Evolutionary conservation across 2,329 filamentous ascomycete species (phyloP).

Genomic region (Rutstroemia sp.): DNA sequence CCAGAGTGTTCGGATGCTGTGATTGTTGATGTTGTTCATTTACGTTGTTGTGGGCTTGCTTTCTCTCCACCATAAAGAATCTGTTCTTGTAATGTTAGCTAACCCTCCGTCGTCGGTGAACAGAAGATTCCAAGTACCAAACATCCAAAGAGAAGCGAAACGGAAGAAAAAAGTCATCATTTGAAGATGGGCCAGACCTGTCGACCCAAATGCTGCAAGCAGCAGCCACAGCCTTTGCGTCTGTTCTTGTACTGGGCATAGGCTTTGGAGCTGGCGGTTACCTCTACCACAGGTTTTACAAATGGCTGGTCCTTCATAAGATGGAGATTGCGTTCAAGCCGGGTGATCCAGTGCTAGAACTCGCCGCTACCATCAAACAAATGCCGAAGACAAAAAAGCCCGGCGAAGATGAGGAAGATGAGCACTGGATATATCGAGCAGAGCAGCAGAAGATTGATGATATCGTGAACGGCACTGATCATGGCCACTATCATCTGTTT

Average conservation of each 20-base stretch:
- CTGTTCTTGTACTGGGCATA: slow-evolving; percentile 61
- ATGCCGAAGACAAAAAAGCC: slow-evolving; percentile 35
- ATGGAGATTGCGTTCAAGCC: slow-evolving; percentile 88
- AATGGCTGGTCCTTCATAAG: slow-evolving; percentile 81
- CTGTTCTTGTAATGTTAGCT: no score
- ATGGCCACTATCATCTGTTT: slow-evolving; percentile 83
- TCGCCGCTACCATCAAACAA: slow-evolving; percentile 61
- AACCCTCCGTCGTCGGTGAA: no score
- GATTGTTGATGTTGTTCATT: no score
- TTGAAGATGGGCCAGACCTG: slow-evolving; percentile 8
- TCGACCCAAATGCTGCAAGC: slow-evolving; percentile 61
- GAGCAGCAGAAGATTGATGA: slow-evolving; percentile 76
- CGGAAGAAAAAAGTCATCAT: neutral
- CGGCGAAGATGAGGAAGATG: slow-evolving; percentile 31
- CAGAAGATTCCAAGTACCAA: neutral
- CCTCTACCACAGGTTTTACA: slow-evolving; percentile 78
- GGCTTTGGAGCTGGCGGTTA: slow-evolving; percentile 63
- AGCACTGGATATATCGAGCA: slow-evolving; percentile 69
- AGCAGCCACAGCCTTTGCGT: slow-evolving; percentile 68
- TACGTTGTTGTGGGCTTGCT: no score
- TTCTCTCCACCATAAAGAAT: no score
- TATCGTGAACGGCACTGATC: slow-evolving; percentile 68
- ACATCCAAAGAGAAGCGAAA: neutral
- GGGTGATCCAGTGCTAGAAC: slow-evolving; percentile 80
- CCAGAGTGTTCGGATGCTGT: no score